A percentile compares a stretch with the other conserved stretches of the same genome.
Conservation (phyloP, 1,139 yeast genomes). For the Kodamaea anthophila region DNA sequence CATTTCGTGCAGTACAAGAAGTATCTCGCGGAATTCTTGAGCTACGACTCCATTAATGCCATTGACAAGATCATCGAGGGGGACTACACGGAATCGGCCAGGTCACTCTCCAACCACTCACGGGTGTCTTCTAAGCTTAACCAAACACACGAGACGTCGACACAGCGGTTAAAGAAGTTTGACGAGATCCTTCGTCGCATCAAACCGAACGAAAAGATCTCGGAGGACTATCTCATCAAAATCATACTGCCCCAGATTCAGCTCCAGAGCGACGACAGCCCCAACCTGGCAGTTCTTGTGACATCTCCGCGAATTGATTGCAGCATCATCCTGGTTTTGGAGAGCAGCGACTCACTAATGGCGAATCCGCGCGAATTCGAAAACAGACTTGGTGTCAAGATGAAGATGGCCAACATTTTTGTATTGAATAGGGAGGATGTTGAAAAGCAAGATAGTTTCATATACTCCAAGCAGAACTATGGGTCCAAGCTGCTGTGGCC, state of each 20-base stretch:
- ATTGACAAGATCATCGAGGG: constrained; percentile 27
- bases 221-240: constrained; percentile 63
- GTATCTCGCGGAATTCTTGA: constrained; percentile 25
- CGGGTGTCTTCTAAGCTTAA: not conserved
- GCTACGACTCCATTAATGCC: constrained; percentile 34
- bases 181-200: constrained; percentile 46
- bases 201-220: constrained; percentile 37
- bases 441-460: constrained; percentile 13
- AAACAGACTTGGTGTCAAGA: constrained; percentile 31
- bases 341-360: constrained; percentile 17
- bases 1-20: constrained; percentile 33
- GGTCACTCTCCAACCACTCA: constrained; percentile 3
- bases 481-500: constrained; percentile 41
- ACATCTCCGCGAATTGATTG: constrained; percentile 37
- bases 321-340: constrained; percentile 33
- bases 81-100: constrained; percentile 1
- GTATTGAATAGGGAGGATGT: constrained; percentile 29
- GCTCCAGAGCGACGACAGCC: constrained; percentile 59
- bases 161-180: constrained; percentile 31
- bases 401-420: constrained; percentile 36
- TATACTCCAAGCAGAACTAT: constrained; percentile 26
- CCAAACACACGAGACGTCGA: constrained; percentile 10
- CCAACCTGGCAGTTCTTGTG: constrained; percentile 49
- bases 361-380: constrained; percentile 27
- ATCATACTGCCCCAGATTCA: constrained; percentile 85